phyloP scores from a whole-genome alignment of 2,329 filamentous ascomycete species.

The Aspergillus cejpii region DNA sequence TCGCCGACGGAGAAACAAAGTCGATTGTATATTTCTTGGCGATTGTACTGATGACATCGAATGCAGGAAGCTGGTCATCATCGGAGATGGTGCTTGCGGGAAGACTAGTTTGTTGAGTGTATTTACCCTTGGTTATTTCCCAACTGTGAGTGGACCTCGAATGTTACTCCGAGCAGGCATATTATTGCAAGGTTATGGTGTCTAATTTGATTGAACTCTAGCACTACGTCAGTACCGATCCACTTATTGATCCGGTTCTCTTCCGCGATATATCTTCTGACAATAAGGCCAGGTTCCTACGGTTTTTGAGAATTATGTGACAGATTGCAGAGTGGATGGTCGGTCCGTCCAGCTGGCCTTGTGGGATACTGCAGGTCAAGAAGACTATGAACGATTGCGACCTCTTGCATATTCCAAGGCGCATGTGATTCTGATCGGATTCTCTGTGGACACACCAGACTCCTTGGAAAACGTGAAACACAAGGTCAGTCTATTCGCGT shows the following conservation, averaged over 20 bases:
- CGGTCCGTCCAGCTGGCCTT: conserved; percentile 97
- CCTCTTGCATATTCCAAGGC: conserved; percentile 95
- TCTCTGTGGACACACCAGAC: conserved; percentile 90
- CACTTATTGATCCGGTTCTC: background rate
- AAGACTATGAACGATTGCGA: conserved; percentile 94
- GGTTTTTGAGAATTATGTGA: conserved; percentile 99
- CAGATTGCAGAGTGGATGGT: conserved; percentile 94
- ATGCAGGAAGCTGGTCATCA: conserved; percentile 86
- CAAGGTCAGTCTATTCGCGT: conserved; percentile 56
- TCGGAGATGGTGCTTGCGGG: conserved; percentile 93
- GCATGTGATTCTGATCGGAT: conserved; percentile 93
- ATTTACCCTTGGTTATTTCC: conserved; percentile 96
- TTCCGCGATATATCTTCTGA: conserved; percentile 8
- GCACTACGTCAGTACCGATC: conserved; percentile 42
- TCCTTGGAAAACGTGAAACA: conserved; percentile 97
- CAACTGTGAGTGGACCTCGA: conserved; percentile 63
- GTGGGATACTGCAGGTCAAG: conserved; percentile 99
- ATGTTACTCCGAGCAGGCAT: background rate
- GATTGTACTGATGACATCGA: no score
- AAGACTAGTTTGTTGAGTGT: conserved; percentile 97
- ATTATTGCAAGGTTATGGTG: conserved; percentile 9
- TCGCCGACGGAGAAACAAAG: background rate
- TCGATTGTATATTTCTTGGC: no score
- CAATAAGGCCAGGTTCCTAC: conserved; percentile 65
- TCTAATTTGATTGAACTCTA: conserved; percentile 21